Percentiles rank a stretch among this genome's conserved stretches.
These are phyloP conservation scores for Fusarium sp. DNA, from an alignment of 2,329 filamentous ascomycete genomes.

Conservation along the genomic window DNA sequence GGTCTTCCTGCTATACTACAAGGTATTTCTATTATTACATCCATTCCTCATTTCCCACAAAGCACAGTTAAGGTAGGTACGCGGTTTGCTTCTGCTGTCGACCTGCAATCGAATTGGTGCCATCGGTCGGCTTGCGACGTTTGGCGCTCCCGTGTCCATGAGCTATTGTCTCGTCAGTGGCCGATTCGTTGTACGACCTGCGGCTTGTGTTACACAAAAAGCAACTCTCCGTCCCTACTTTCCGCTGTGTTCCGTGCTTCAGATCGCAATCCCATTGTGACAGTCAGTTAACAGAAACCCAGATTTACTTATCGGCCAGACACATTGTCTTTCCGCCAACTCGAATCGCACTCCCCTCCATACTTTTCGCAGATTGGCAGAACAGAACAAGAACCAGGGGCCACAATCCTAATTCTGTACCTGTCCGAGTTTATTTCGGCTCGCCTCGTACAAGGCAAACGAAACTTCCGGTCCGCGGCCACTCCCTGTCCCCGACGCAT, in stretches of 20 bases:
- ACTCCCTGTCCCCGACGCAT: constrained; percentile 30
- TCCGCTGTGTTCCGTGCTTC: constrained; percentile 35
- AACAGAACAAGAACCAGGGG: constrained; percentile 24
- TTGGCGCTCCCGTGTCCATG: constrained; percentile 35
- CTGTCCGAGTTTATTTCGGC: constrained; percentile 32
- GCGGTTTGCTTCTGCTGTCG: constrained; percentile 27
- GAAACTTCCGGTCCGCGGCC: constrained; percentile 31
- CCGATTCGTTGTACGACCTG: constrained; percentile 34
- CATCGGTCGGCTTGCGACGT: constrained; percentile 42
- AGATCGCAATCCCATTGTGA: constrained; percentile 28
- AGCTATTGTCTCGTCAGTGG: constrained; percentile 35
- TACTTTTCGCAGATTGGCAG: constrained; percentile 27
- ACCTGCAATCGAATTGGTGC: constrained; percentile 31
- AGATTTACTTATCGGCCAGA: constrained; percentile 34
- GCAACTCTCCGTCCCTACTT: constrained; percentile 40
- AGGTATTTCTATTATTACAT: constrained; percentile 41
- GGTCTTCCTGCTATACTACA: constrained; percentile 20
- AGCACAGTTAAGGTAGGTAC: constrained; percentile 4
- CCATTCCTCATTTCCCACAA: constrained; percentile 23
- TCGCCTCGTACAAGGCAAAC: constrained; percentile 38
- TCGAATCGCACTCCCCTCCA: constrained; percentile 20
- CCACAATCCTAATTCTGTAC: constrained; percentile 33
- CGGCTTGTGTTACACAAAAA: constrained; percentile 44
- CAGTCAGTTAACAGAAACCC: constrained; percentile 43
- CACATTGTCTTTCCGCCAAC: constrained; percentile 30